Evolutionary conservation across 2,329 filamentous ascomycete genomes (phyloP), one percentile per base, ranked within the genome.

Genomic region (Xylariales sp.): DNA sequence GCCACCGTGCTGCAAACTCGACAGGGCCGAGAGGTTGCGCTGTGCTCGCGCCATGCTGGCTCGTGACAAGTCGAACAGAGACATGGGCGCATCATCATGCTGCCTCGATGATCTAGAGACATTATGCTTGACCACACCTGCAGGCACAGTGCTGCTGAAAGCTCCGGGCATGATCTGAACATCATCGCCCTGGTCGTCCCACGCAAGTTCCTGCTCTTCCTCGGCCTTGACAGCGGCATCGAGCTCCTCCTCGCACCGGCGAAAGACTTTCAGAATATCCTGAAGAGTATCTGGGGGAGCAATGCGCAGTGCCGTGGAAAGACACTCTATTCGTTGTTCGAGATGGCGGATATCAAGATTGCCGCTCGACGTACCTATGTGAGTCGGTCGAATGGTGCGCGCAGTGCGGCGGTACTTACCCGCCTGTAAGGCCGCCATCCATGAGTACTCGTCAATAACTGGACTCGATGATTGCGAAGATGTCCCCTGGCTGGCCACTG

Each of bases 251-350:
- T 94, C 87, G 47, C 85, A 89, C 30, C 83, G 74, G 11, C 84
- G 78, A 68, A 85, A 93, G 2, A 78, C 81, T 34, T 79, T 81
- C 4, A 93, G 65, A 12, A 93, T 85, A 47, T 88, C 84, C 42
- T 85, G 81, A 1, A 93, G 70, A 11, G 84, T 78, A 1, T 72
- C 66, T 0, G 79, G 64, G 1, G 87, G 88, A 0, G 86, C 85
- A 34, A 90, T 75, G 7, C 87, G 74, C 14, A 93, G 69, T 1
- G 88, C 85, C 11, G 84, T 81, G 1, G 84, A 81, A 3, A 94
- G 68, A 25, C 89, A 84, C 51, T 91, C 88, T 55, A 89, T 86
- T 16, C 87, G 78, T 55, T 91, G 87, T 51, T 91, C 85, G 1
- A 93, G 67, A 47, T 87, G 81, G 20, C 85, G 76, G 37, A 93